Conservation (phyloP, 108 stramenopile genomes). For the Cyclostephanos tholiformis region DNA sequence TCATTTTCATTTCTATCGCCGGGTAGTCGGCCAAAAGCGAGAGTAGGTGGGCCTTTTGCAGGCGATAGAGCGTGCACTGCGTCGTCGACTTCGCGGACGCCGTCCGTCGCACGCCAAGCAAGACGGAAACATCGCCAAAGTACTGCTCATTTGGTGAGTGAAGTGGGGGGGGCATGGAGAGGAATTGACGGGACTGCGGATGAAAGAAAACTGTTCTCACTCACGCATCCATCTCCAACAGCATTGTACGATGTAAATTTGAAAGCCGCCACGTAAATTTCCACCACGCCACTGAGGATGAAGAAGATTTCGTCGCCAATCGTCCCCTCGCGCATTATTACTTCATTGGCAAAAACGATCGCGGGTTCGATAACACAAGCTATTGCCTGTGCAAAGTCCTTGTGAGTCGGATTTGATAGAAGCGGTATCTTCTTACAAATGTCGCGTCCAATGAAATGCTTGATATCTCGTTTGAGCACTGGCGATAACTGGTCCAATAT, state of each 20-base stretch:
- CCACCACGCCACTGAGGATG: constrained; percentile 60
- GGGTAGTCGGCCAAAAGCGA: constrained; percentile 53
- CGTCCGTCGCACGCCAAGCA: constrained; percentile 50
- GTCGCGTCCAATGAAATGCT: constrained; percentile 56
- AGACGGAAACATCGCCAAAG: constrained; percentile 59
- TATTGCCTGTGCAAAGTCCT: constrained; percentile 54
- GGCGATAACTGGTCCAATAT: constrained; percentile 60
- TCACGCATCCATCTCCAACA: constrained; percentile 65
- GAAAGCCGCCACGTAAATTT: constrained; percentile 41
- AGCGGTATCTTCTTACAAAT: constrained; percentile 62
- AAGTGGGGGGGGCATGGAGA: not conserved
- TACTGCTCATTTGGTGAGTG: constrained; percentile 24
- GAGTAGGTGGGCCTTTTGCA: constrained; percentile 37
- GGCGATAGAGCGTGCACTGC: constrained; percentile 56
- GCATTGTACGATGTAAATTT: constrained; percentile 42
- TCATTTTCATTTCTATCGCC: constrained; percentile 52
- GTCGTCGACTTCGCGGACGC: constrained; percentile 61
- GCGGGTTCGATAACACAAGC: constrained; percentile 53
- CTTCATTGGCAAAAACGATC: constrained; percentile 61
- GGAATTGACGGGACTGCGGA: not conserved
- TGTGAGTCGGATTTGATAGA: constrained; percentile 33
- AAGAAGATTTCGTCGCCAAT: constrained; percentile 69
- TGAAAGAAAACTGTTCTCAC: constrained; percentile 15
- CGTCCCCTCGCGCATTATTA: constrained; percentile 56
- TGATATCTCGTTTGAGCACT: constrained; percentile 58